Conservation (phyloP, 2,329 filamentous ascomycete genomes). For the Calonectria pseudoreteaudii region DNA sequence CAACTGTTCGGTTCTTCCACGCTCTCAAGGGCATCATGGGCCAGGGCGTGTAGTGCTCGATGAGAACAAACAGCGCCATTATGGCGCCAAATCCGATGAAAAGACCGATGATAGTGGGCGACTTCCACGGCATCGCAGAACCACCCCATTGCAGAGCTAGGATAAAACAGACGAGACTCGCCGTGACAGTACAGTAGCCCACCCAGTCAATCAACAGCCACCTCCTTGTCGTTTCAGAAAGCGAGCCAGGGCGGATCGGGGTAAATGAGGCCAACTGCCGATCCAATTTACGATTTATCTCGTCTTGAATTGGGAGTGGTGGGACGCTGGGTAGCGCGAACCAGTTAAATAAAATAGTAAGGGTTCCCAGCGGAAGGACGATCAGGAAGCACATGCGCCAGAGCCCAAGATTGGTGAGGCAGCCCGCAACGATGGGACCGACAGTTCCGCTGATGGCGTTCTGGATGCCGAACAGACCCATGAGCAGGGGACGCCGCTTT, state of each 20-base stretch:
- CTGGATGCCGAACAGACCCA: not conserved
- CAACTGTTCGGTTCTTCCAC: slow-evolving; percentile 7
- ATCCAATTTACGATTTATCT: not conserved
- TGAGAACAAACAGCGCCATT: not conserved
- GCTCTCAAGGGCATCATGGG: not conserved
- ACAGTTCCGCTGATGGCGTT: not conserved
- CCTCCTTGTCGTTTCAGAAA: not conserved
- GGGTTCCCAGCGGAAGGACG: not conserved
- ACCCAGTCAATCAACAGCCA: slow-evolving; percentile 5
- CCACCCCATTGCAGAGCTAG: slow-evolving; percentile 4
- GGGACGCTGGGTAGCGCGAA: not conserved
- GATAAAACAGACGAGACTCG: not conserved
- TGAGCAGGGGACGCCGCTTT: not conserved
- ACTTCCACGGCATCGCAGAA: not conserved
- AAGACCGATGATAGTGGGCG: not conserved
- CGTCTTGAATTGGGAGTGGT: not conserved
- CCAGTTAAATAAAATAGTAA: not conserved
- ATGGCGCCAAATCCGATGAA: not conserved
- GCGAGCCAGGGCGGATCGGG: not conserved
- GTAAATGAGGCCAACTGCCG: not conserved
- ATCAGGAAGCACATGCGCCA: not conserved
- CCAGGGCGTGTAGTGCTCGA: not conserved
- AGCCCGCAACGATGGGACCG: not conserved
- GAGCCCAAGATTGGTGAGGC: not conserved
- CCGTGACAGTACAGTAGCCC: not conserved